Evolutionary conservation across 495 filamentous ascomycete species (phyloP), one percentile per base, ranked within the genome.

Genomic region (Aspergillus kassunensis): DNA sequence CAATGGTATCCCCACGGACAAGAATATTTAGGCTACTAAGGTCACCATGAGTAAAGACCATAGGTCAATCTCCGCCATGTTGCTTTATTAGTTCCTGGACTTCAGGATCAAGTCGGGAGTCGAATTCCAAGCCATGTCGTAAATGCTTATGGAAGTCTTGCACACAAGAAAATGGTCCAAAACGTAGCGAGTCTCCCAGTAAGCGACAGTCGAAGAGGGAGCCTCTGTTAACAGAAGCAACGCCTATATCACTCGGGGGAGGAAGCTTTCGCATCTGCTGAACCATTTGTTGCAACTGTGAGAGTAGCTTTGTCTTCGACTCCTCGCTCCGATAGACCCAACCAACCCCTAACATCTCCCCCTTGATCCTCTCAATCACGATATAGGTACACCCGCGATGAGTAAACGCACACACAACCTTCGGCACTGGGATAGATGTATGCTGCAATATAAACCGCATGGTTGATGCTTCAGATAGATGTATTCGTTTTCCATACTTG

Each of bases 381-480:
- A 80, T 80, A 48, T 76, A 81, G 0, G 71, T 73, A 20, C 51
- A 48, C 4, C 60, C 72, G 36, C 59, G 58, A 56, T 61, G 63
- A 10, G 49, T 65, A 53, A 81, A 81, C 24, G 76, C 63, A 59
- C 72, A 80, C 46, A 70, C 60, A 40, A 81, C 63, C 47, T 70
- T 71, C 3, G 77, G 79, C 0, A 80, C 74, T 7, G 79, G 77
- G 24, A 84, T 70, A 8, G 70, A 69, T 3, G 77, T 82, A 30
- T 78, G 46, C 47, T 70, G 33, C 2, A 62, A 53, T 27, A 81
- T 59, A 40, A 78, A 79, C 29, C 58, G 68, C 69, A 82, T 72
- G 2, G 74, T 65, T 49, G 64, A 62, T 51, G 69, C 76, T 65
- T 81, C 76, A n/a, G 71, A 63, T 35, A 78, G 62, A 52, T 75